A percentile compares a stretch with the other conserved stretches of the same genome.
These are phyloP conservation scores for Tetracladium marchalianum DNA, from an alignment of 495 filamentous ascomycete species.

Conservation along the genomic window DNA sequence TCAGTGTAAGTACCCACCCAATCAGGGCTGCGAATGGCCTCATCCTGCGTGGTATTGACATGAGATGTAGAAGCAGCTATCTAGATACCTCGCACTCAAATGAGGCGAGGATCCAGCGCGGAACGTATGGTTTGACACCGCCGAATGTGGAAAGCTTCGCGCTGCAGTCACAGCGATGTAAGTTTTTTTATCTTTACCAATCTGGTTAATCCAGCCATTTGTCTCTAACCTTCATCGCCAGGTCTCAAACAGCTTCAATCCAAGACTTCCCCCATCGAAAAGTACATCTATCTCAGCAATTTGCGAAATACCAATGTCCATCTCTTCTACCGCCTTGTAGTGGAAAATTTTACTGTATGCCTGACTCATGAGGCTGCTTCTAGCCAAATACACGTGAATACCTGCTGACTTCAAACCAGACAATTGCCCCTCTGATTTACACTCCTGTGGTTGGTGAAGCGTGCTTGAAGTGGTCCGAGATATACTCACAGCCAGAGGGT, in stretches of 20 bases:
- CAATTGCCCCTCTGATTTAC: constrained; percentile 66
- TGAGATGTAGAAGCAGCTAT: neutral
- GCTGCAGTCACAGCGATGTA: constrained; percentile 59
- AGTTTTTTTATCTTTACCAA: constrained; percentile 13
- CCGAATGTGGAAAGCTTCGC: constrained; percentile 62
- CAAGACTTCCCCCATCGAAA: constrained; percentile 61
- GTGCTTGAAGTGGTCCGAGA: constrained; percentile 71
- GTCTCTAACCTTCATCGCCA: constrained; percentile 17
- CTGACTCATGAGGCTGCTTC: constrained; percentile 1
- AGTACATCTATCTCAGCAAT: constrained; percentile 67
- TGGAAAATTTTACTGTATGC: constrained; percentile 58
- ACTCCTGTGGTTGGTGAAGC: constrained; percentile 76
- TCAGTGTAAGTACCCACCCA: no score
- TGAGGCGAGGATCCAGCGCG: constrained; percentile 45
- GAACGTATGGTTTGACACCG: constrained; percentile 62
- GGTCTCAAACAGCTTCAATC: constrained; percentile 56
- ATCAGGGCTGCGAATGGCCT: no score
- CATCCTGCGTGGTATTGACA: no score
- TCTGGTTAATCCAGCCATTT: constrained; percentile 1
- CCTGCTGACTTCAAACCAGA: constrained; percentile 6
- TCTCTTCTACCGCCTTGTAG: constrained; percentile 67
- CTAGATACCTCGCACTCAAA: constrained; percentile 11
- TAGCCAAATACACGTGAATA: constrained; percentile 2
- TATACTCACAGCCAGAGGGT: constrained; percentile 74
- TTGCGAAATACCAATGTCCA: constrained; percentile 69